phyloP scores from a whole-genome alignment of 805 yeast species.

The Ogataea zsoltii region DNA sequence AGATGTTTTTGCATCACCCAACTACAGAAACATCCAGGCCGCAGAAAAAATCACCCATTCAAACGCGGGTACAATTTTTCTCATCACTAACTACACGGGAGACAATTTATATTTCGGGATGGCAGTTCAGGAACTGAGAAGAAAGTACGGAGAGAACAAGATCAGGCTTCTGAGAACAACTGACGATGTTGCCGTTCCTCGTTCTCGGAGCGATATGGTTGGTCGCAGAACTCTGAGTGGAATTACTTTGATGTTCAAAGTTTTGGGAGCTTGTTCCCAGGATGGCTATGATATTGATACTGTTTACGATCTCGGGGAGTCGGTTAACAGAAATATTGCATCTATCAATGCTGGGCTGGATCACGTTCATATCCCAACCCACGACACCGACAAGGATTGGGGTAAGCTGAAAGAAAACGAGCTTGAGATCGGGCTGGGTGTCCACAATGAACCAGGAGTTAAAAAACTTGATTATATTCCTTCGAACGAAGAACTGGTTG shows the following conservation, averaged over 20 bases:
- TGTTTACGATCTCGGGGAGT: conserved; percentile 32
- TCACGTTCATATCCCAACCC: conserved; percentile 41
- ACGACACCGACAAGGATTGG: conserved; percentile 23
- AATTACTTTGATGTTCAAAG: conserved; percentile 32
- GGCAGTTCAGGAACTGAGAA: conserved; percentile 39
- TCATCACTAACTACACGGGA: conserved; percentile 41
- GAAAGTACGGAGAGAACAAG: conserved; percentile 33
- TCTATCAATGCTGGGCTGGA: conserved; percentile 41
- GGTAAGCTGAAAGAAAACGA: conserved; percentile 31
- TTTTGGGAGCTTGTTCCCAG: conserved; percentile 36
- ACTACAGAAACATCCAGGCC: conserved; percentile 39
- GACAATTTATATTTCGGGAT: conserved; percentile 41
- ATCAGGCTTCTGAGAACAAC: conserved; percentile 32
- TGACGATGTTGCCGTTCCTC: conserved; percentile 40
- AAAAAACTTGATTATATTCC: conserved; percentile 34
- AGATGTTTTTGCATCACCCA: conserved; percentile 44
- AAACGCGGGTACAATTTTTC: conserved; percentile 36
- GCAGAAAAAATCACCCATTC: conserved; percentile 39
- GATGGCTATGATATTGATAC: conserved; percentile 29
- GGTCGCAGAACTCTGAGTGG: conserved; percentile 42
- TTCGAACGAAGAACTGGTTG: conserved; percentile 34
- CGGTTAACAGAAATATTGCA: conserved; percentile 31
- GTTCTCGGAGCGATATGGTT: conserved; percentile 33
- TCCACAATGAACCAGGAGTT: conserved; percentile 43
- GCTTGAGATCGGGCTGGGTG: conserved; percentile 39